Percentiles rank a stretch among this genome's conserved stretches.
Evolutionary conservation across 225 moss, liverwort and hornwort species (phyloP).

Genomic region (Rhytidiadelphus loreus): DNA sequence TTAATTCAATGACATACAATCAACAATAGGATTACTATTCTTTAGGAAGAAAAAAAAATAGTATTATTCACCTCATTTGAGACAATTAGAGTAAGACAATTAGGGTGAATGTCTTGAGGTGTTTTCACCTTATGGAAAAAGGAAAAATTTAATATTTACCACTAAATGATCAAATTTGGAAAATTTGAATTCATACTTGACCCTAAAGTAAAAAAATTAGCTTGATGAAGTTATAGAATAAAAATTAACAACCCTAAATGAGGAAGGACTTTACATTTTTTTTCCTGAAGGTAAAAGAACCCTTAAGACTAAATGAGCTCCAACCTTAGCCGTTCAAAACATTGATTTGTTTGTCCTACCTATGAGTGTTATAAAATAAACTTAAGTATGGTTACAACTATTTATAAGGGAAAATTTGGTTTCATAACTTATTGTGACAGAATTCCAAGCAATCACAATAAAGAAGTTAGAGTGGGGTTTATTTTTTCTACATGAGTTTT

Average conservation of each 20-base stretch:
- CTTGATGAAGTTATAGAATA: not conserved
- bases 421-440: not conserved
- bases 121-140: fast-evolving
- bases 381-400: not conserved
- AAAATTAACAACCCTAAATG: not conserved
- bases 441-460: not conserved
- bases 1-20: fast-evolving
- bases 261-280: not conserved
- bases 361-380: fast-evolving
- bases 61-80: not conserved
- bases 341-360: not conserved
- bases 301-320: not conserved
- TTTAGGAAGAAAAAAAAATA: not conserved
- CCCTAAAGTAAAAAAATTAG: fast-evolving
- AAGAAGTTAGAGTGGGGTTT: not conserved
- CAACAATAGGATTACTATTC: not conserved
- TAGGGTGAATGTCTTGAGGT: not conserved
- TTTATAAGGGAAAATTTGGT: not conserved
- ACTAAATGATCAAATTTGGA: not conserved
- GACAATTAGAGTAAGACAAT: fast-evolving
- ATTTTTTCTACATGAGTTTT: not conserved
- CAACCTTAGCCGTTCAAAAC: not conserved
- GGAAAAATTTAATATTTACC: fast-evolving
- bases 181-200: not conserved
- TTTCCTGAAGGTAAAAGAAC: fast-evolving